Conservation (phyloP, 2,329 filamentous ascomycete species). For the Tolypocladium ovalisporum region DNA sequence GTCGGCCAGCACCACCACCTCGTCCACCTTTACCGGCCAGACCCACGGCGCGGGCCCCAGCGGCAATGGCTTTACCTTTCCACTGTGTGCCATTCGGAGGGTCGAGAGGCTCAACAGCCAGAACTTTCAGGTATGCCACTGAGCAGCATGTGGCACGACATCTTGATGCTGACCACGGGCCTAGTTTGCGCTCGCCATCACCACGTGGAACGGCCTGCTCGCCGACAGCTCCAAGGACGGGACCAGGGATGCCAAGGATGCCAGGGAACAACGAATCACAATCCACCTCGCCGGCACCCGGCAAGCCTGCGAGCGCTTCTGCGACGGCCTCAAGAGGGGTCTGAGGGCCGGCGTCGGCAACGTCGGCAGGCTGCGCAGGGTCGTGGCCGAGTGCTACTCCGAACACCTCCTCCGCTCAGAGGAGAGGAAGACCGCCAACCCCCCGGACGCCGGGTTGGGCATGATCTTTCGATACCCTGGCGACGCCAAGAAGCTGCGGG, state of each 20-base stretch:
- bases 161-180: neutral
- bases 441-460: conserved; percentile 85
- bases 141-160: neutral
- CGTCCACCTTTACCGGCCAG: conserved; percentile 80
- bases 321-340: conserved; percentile 87
- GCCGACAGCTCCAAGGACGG: conserved; percentile 38
- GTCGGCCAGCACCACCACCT: conserved; percentile 67
- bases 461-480: conserved; percentile 91
- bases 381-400: conserved; percentile 81
- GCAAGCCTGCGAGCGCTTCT: conserved; percentile 87
- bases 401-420: conserved; percentile 64
- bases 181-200: conserved; percentile 86
- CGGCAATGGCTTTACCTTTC: conserved; percentile 92
- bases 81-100: conserved; percentile 79
- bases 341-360: conserved; percentile 79
- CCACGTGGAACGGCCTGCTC: conserved; percentile 77
- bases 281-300: conserved; percentile 84
- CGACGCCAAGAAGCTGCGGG: conserved; percentile 84
- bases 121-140: conserved; percentile 54
- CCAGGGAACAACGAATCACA: conserved; percentile 71
- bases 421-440: conserved; percentile 43
- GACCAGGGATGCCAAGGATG: conserved; percentile 31
- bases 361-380: conserved; percentile 71
- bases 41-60: conserved; percentile 87
- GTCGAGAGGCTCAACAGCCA: conserved; percentile 91